These are phyloP conservation scores for Exidia glandulosa DNA, from an alignment of 768 basidiomycete genomes.

Conservation along the genomic window DNA sequence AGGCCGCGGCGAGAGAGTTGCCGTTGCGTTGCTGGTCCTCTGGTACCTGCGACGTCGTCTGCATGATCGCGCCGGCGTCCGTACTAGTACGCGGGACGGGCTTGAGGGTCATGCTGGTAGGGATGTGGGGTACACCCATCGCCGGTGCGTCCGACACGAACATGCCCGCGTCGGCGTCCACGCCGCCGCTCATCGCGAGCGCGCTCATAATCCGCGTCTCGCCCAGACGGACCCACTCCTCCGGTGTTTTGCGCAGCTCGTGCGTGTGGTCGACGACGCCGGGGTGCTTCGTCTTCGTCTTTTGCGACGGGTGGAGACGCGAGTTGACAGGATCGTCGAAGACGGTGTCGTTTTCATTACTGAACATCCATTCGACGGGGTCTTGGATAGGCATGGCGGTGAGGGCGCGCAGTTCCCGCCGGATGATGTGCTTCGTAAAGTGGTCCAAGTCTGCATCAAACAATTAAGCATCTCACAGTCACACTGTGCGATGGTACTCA, in stretches of 20 bases:
- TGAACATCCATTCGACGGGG: conserved; percentile 1
- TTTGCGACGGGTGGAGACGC: background rate
- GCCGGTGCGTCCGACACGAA: background rate
- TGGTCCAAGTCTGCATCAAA: background rate
- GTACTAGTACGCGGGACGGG: background rate
- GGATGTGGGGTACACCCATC: background rate
- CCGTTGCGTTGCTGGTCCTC: background rate
- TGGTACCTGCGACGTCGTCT: background rate
- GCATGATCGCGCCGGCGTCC: background rate
- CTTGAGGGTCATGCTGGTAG: background rate
- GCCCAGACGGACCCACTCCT: conserved; percentile 49
- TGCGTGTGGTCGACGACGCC: conserved; percentile 2
- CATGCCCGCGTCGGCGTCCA: background rate
- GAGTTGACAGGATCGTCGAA: conserved; percentile 22
- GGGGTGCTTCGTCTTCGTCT: conserved; percentile 10
- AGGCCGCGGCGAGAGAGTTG: background rate
- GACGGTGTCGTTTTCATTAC: conserved; percentile 12
- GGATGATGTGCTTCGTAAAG: conserved; percentile 5
- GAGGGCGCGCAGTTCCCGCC: conserved; percentile 1
- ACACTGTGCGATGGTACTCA: background rate
- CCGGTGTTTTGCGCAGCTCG: conserved; percentile 38
- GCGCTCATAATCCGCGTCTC: conserved; percentile 26
- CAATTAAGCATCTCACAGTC: background rate
- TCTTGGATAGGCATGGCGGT: conserved; percentile 4
- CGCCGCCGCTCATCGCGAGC: background rate